phyloP scores from a whole-genome alignment of 192 early-diverging fungal species.

The Gigaspora rosea region DNA sequence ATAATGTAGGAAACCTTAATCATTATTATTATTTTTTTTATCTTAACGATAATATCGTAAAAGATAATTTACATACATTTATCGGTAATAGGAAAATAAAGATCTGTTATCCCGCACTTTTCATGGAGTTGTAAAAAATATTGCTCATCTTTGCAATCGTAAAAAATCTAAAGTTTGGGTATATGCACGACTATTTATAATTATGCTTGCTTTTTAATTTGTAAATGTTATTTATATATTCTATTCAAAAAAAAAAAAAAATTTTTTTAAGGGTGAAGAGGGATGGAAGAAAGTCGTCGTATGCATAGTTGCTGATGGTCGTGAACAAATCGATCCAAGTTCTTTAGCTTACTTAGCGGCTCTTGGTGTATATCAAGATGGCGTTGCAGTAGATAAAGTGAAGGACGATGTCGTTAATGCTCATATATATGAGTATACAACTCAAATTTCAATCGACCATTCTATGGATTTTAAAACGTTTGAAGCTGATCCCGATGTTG shows the following conservation, averaged over 20 bases:
- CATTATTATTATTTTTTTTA: too few relatives aligned
- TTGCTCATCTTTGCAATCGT: conserved; percentile 82
- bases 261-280: conserved; percentile 47
- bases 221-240: too few relatives aligned
- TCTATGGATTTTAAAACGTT: conserved; percentile 66
- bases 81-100: conserved; percentile 70
- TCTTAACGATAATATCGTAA: too few relatives aligned
- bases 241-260: too few relatives aligned
- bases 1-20: conserved; percentile 52
- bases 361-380: conserved; percentile 84
- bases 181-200: too few relatives aligned
- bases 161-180: conserved; percentile 70
- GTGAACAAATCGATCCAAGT: conserved; percentile 70
- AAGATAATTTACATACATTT: too few relatives aligned
- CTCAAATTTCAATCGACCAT: conserved; percentile 72
- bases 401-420: conserved; percentile 67
- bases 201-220: too few relatives aligned
- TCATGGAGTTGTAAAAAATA: conserved; percentile 86
- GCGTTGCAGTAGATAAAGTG: conserved; percentile 66
- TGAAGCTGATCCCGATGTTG: conserved; percentile 63
- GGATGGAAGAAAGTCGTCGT: conserved; percentile 87
- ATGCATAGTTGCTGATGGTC: conserved; percentile 81
- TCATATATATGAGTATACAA: conserved; percentile 74
- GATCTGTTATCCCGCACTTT: conserved; percentile 87
- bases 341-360: conserved; percentile 73